phyloP scores from a whole-genome alignment of 1,284 basidiomycete genomes.

The Polyporus tsugae region DNA sequence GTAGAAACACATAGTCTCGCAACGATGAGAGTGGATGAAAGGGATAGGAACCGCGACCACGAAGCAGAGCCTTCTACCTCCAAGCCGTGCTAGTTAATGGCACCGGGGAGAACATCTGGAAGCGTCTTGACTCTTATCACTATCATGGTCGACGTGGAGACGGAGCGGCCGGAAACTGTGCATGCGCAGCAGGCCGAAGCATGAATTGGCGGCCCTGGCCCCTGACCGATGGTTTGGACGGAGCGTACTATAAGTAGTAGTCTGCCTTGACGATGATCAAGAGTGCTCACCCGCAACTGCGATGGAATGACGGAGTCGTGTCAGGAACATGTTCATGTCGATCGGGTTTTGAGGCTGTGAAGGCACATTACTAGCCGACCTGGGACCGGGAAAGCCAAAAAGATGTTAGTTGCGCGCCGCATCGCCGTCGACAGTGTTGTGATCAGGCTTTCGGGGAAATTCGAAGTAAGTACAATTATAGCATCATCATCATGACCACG shows the following conservation, averaged over 20 bases:
- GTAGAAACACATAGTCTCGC: conserved; percentile 3
- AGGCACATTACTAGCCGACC: not conserved
- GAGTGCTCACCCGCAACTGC: not conserved
- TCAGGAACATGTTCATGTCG: not conserved
- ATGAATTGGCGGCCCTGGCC: not conserved
- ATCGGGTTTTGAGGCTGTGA: not conserved
- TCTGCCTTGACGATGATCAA: not conserved
- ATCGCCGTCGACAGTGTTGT: not conserved
- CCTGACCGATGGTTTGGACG: not conserved
- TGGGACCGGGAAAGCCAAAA: not conserved
- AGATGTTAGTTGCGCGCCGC: not conserved
- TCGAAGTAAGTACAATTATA: no score
- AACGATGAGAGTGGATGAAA: not conserved
- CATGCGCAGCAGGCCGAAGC: not conserved
- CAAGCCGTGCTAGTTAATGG: not conserved
- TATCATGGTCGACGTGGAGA: not conserved
- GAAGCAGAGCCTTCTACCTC: not conserved
- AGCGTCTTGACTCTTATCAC: not conserved
- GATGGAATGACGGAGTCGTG: not conserved
- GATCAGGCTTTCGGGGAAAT: conserved; percentile 3
- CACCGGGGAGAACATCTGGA: not conserved
- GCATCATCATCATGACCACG: no score
- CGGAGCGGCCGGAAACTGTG: not conserved
- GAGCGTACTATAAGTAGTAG: not conserved
- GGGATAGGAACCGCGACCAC: not conserved